A percentile compares a stretch with the other conserved stretches of the same genome.
Evolutionary conservation across 108 stramenopile species (phyloP).

Genomic region (Nitzschia sp.): DNA sequence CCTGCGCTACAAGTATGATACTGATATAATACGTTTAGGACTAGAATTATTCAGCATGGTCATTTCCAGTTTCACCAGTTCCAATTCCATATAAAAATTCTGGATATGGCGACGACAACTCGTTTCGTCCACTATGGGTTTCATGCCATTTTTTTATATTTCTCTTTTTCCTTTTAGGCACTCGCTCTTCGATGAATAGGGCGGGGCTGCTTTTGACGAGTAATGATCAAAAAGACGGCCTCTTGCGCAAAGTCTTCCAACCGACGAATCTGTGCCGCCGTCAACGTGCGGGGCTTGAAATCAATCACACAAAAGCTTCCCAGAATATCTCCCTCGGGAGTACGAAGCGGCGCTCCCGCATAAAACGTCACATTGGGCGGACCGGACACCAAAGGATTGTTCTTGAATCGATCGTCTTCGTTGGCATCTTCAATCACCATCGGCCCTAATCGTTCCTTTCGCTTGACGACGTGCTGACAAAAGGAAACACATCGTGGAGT

Average conservation of each 20-base stretch:
- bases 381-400: constrained; percentile 74
- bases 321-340: constrained; percentile 73
- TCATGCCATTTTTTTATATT: no score
- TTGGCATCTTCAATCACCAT: constrained; percentile 73
- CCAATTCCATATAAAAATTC: no score
- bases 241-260: constrained; percentile 1
- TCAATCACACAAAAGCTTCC: constrained; percentile 89
- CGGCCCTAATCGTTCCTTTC: constrained; percentile 33
- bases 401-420: constrained; percentile 65
- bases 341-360: constrained; percentile 73
- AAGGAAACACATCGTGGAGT: constrained; percentile 80
- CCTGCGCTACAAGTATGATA: no score
- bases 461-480: constrained; percentile 76
- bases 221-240: constrained; percentile 1
- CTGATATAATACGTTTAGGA: no score
- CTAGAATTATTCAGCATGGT: no score
- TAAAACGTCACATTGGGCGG: constrained; percentile 84
- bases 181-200: background rate
- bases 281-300: constrained; percentile 39
- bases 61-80: no score
- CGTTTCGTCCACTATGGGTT: no score
- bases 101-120: no score
- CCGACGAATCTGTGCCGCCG: background rate
- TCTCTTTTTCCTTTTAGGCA: background rate
- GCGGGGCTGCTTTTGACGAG: background rate